Base-by-base conservation (phyloP, 805 yeast species). In the Starmerella stigmatis region DNA sequence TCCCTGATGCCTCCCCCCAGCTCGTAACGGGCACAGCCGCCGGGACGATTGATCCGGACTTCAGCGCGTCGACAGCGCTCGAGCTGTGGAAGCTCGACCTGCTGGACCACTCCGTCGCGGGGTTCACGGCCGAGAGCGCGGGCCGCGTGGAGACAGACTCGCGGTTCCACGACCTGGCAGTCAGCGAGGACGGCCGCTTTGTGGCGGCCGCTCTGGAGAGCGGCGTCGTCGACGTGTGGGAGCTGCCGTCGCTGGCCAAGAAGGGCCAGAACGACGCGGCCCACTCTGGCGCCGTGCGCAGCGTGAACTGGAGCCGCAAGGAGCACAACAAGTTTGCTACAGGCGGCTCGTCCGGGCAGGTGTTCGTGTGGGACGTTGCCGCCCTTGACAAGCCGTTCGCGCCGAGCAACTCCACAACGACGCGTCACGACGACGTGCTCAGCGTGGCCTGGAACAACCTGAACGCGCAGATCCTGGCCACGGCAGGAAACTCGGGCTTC, bases 21-120 rank as follows among this genome's bases (percentile, higher is more conserved):
- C 61, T 92, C 53, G 96, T 86, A 19, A 76, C 95, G 1, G 98
- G 96, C 19, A 82, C 96, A 0, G 82, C 85, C n/a, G 88, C 97
- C 0, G 97, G 97, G 7, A 94, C 96, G 12, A 81, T 92, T 56
- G 96, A 86, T 61, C 83, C 82, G 34, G 78, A 81, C 60, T 88
- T 88, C 64, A 78, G 88, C 32, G 77, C 92, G 17, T 72, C 78
- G 23, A 78, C 96, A 2, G 64, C 73, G n/a, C 66, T 92, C 47
- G 88, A 86, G 57, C 69, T 92, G 49, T 81, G 94, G 83, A 78
- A 81, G 49, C 72, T 83, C 9, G 57, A 63, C 46, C 54, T 64
- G 40, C 46, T 53, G 32, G 67, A 65, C 49, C 61, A 59, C 44
- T 56, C 67, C 12, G 39, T 56, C 13, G 56, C 52, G 17, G 55